Percentiles rank a stretch among this genome's conserved stretches.
Conservation (phyloP, 176 grass and related monocot genomes). For the Thinopyrum elongatum region DNA sequence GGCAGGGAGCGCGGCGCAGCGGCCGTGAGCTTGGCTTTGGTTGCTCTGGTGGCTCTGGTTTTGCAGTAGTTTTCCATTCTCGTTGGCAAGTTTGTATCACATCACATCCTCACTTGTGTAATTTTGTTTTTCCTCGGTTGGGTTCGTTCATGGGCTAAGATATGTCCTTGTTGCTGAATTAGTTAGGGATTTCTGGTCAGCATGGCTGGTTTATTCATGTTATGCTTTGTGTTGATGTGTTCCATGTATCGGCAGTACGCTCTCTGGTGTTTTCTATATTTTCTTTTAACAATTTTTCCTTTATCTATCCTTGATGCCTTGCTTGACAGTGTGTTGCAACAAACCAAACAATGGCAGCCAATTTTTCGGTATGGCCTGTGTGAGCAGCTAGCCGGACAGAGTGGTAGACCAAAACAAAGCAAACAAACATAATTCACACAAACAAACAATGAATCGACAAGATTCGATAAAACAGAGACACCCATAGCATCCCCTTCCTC, state of each 20-base stretch:
- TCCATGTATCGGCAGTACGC: neutral
- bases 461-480: no score
- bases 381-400: no score
- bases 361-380: no score
- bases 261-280: neutral
- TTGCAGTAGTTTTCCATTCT: conserved; percentile 2
- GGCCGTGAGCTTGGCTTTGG: neutral
- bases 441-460: no score
- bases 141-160: neutral
- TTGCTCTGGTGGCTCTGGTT: neutral
- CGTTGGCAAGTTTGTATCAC: neutral
- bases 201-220: neutral
- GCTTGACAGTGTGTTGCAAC: no score
- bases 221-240: neutral
- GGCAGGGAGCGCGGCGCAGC: neutral
- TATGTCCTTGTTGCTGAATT: neutral
- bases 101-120: neutral
- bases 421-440: no score
- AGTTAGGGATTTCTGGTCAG: neutral
- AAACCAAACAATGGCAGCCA: no score
- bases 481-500: no score
- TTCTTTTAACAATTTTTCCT: no score
- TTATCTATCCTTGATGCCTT: no score
- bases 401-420: no score
- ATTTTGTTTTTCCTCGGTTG: neutral